Evolutionary conservation across 306 rosid species (phyloP).

Genomic region (Pyrus betulifolia): DNA sequence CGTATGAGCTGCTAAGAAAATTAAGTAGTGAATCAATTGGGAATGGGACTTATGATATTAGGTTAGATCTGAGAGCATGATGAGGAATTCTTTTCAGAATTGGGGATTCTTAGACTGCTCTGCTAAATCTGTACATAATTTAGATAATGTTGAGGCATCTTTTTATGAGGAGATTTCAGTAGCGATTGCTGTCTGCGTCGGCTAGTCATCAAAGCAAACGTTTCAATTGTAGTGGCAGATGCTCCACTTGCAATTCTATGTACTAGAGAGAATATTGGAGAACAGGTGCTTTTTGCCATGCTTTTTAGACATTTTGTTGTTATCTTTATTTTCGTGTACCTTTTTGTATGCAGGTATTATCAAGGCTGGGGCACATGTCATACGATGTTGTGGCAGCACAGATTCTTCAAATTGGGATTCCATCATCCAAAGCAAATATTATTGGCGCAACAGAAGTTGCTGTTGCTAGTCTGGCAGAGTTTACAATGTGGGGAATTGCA

Average conservation of each 20-base stretch:
- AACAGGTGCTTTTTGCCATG: background rate
- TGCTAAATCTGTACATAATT: background rate
- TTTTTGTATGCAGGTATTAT: constrained; percentile 54
- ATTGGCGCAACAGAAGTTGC: constrained; percentile 93
- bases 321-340: background rate
- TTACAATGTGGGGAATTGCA: constrained; percentile 76
- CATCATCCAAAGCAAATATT: constrained; percentile 87
- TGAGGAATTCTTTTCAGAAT: background rate
- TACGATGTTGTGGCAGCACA: constrained; percentile 90
- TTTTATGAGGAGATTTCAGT: too few relatives aligned
- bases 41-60: background rate
- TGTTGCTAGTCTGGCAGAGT: constrained; percentile 92
- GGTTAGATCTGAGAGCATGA: background rate
- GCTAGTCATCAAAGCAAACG: background rate
- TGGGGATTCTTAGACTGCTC: background rate
- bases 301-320: background rate
- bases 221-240: background rate
- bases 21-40: background rate
- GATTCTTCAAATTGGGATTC: constrained; percentile 91
- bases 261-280: background rate
- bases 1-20: background rate
- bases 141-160: background rate
- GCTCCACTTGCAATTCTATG: background rate
- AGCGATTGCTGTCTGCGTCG: background rate
- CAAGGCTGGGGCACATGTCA: constrained; percentile 93